phyloP scores from a whole-genome alignment of 2,329 filamentous ascomycete species.

The Colletotrichum tanaceti region DNA sequence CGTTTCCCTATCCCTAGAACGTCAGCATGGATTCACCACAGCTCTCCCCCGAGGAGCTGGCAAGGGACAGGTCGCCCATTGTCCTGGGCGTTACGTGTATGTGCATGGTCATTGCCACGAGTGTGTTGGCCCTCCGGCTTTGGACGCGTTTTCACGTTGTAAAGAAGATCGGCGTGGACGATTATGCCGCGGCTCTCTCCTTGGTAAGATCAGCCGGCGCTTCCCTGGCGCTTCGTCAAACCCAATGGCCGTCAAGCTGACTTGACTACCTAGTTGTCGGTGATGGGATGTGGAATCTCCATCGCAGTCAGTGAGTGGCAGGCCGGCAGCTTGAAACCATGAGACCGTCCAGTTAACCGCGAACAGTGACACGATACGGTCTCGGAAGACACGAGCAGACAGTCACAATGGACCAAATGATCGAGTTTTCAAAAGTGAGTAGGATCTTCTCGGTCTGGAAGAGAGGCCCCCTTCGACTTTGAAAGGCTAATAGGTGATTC shows the following conservation, averaged over 20 bases:
- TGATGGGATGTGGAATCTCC: constrained; percentile 23
- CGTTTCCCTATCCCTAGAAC: neutral
- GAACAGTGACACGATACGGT: constrained; percentile 38
- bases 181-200: constrained; percentile 44
- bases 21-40: constrained; percentile 24
- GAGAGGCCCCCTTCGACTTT: too few relatives aligned
- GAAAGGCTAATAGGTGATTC: neutral
- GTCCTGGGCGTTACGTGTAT: constrained; percentile 41
- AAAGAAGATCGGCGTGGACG: constrained; percentile 45
- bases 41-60: constrained; percentile 26
- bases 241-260: neutral
- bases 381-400: constrained; percentile 41
- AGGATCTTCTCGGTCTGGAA: neutral
- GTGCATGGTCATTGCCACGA: constrained; percentile 40
- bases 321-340: too few relatives aligned
- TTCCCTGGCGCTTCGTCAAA: neutral
- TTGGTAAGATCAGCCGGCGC: constrained; percentile 39
- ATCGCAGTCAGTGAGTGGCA: constrained; percentile 23
- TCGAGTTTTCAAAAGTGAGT: constrained; percentile 35
- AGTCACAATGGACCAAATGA: neutral
- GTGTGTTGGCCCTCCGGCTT: constrained; percentile 42
- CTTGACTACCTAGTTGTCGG: constrained; percentile 4
- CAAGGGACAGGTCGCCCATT: constrained; percentile 37
- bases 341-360: neutral
- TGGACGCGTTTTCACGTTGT: constrained; percentile 45